phyloP scores from a whole-genome alignment of 2,329 filamentous ascomycete genomes.

The Alternaria angustiovoidea region DNA sequence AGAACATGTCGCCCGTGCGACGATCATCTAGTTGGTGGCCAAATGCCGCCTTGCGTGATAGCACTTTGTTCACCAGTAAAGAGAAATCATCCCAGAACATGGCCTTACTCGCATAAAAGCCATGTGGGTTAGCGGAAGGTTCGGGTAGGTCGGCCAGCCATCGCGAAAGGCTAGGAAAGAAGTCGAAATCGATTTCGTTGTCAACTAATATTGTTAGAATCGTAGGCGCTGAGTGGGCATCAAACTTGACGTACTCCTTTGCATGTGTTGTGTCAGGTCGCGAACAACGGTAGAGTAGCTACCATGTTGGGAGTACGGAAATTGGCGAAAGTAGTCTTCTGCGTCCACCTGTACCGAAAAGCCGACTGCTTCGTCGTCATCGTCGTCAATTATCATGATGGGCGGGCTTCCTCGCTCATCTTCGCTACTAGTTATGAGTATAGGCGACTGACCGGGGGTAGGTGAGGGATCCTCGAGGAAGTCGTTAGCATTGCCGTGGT shows the following conservation, averaged over 20 bases:
- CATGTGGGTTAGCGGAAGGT: conserved; percentile 24
- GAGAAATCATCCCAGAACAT: conserved; percentile 49
- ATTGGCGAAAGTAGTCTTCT: conserved; percentile 41
- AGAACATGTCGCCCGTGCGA: conserved; percentile 37
- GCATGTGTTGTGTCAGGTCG: conserved; percentile 36
- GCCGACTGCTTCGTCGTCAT: conserved; percentile 33
- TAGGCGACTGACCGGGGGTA: conserved; percentile 17
- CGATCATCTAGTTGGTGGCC: conserved; percentile 38
- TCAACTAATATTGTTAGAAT: conserved; percentile 30
- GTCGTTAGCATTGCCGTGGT: conserved; percentile 18
- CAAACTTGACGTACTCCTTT: conserved; percentile 28
- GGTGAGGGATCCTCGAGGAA: conserved; percentile 14
- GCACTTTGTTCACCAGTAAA: conserved; percentile 36
- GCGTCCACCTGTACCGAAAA: conserved; percentile 33
- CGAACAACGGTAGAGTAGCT: conserved; percentile 31
- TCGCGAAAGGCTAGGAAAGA: conserved; percentile 33
- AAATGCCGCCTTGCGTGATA: conserved; percentile 40
- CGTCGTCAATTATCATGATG: conserved; percentile 51
- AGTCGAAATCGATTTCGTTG: conserved; percentile 27
- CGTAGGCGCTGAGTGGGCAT: neutral
- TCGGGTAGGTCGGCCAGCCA: conserved; percentile 44
- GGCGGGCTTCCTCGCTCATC: conserved; percentile 39
- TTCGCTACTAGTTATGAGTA: conserved; percentile 26
- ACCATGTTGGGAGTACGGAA: conserved; percentile 38
- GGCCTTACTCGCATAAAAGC: conserved; percentile 38